These are phyloP conservation scores for Cystobasidium sp. DNA, from an alignment of 1,284 basidiomycete species.

Conservation along the genomic window DNA sequence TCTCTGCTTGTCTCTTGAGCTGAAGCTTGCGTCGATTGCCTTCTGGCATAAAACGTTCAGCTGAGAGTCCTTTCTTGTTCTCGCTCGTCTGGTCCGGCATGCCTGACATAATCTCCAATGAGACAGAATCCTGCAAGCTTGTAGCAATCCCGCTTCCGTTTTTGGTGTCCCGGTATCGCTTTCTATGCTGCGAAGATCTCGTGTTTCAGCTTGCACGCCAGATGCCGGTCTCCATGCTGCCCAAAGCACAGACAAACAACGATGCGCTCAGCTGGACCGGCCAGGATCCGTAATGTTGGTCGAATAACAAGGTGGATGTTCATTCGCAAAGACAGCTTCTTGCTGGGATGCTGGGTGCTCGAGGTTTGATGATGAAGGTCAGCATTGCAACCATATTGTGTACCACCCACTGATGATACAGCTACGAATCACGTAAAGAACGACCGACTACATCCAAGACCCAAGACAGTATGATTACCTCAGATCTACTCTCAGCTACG, in stretches of 20 bases:
- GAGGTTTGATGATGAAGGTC: neutral
- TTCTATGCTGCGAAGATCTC: too few relatives aligned
- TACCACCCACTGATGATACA: neutral
- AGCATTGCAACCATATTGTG: neutral
- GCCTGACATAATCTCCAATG: too few relatives aligned
- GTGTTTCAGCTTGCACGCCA: too few relatives aligned
- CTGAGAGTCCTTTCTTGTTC: too few relatives aligned
- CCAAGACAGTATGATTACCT: constrained; percentile 6
- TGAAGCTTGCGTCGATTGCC: too few relatives aligned
- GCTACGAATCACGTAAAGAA: neutral
- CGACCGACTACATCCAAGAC: neutral
- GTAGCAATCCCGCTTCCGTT: too few relatives aligned
- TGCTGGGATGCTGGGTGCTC: neutral
- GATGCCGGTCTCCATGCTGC: too few relatives aligned
- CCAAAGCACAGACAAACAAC: neutral
- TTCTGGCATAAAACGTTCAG: too few relatives aligned
- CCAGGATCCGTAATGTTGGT: neutral
- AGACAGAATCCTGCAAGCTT: too few relatives aligned
- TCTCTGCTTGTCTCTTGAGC: too few relatives aligned
- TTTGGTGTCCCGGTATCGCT: too few relatives aligned
- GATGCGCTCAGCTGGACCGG: neutral
- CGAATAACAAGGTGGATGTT: constrained; percentile 26
- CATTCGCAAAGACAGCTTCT: neutral
- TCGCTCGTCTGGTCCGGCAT: too few relatives aligned
- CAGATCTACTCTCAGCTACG: constrained; percentile 31